Conservation (phyloP, 805 yeast species). For the Maudiozyma barnettii region DNA sequence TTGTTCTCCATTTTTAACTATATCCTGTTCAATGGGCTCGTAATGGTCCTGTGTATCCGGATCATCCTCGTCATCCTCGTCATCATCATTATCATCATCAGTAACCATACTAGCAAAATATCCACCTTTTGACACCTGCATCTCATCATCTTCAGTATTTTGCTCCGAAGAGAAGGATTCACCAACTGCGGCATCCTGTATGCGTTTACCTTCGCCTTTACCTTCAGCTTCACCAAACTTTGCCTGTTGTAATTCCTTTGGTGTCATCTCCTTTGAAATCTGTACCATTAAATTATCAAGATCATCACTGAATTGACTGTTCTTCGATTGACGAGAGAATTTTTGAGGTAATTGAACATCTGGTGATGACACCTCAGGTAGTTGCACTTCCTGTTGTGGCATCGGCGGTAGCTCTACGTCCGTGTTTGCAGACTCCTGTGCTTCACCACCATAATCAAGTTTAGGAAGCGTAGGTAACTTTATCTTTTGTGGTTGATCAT, state of each 20-base stretch:
- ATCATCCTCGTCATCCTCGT: too few relatives aligned
- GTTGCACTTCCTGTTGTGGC: background rate
- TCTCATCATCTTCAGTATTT: constrained; percentile 6
- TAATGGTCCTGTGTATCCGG: too few relatives aligned
- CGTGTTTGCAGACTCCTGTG: background rate
- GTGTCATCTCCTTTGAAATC: constrained; percentile 28
- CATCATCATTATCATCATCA: too few relatives aligned
- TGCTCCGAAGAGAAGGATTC: background rate
- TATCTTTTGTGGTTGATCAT: background rate
- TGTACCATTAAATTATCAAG: constrained; percentile 25
- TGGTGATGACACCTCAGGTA: background rate
- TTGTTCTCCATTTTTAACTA: too few relatives aligned
- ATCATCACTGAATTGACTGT: constrained; percentile 19
- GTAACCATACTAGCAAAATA: constrained; percentile 12
- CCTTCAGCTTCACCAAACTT: background rate
- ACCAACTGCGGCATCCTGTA: background rate
- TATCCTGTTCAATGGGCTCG: too few relatives aligned
- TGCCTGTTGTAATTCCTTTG: constrained; percentile 5
- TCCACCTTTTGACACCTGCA: constrained; percentile 16
- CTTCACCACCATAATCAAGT: constrained; percentile 11
- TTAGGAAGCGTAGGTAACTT: constrained; percentile 22
- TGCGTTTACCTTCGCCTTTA: background rate
- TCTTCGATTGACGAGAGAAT: background rate
- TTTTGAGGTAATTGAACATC: background rate
- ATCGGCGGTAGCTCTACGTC: background rate